phyloP scores from a whole-genome alignment of 805 yeast species.

The Kregervanrija fluxuum region DNA sequence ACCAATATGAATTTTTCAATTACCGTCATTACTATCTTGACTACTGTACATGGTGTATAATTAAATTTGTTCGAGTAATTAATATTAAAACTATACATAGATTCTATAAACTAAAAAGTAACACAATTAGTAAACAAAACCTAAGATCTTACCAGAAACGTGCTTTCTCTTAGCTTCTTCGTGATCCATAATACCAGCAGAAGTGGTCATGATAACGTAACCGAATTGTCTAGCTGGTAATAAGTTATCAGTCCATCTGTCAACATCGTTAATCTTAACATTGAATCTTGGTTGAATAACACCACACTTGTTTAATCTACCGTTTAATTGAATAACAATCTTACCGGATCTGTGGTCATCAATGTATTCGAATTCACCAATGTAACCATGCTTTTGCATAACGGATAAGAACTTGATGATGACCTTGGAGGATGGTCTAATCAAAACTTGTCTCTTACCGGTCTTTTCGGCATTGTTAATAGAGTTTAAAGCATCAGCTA shows the following conservation, averaged over 20 bases:
- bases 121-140: conserved; percentile 76
- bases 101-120: conserved; percentile 2
- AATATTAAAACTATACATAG: conserved; percentile 1
- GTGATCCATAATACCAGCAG: conserved; percentile 99
- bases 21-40: too few species aligned
- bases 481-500: conserved; percentile 97
- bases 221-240: conserved; percentile 99
- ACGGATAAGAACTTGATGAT: conserved; percentile 94
- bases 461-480: conserved; percentile 99
- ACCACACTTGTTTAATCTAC: conserved; percentile 98
- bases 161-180: conserved; percentile 99
- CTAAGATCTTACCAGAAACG: conserved; percentile 97
- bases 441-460: conserved; percentile 97
- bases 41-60: background rate
- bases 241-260: conserved; percentile 97
- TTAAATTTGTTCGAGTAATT: background rate
- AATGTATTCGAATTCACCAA: conserved; percentile 96
- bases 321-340: conserved; percentile 93
- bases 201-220: conserved; percentile 94
- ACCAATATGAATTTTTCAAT: too few species aligned
- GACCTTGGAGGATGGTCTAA: conserved; percentile 98
- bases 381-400: conserved; percentile 97
- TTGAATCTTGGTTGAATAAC: conserved; percentile 98
- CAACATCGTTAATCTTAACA: conserved; percentile 90
- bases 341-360: conserved; percentile 99